Percentiles rank a stretch among this genome's conserved stretches.
Conservation (phyloP, 2,329 filamentous ascomycete species). For the Fusarium chaquense region DNA sequence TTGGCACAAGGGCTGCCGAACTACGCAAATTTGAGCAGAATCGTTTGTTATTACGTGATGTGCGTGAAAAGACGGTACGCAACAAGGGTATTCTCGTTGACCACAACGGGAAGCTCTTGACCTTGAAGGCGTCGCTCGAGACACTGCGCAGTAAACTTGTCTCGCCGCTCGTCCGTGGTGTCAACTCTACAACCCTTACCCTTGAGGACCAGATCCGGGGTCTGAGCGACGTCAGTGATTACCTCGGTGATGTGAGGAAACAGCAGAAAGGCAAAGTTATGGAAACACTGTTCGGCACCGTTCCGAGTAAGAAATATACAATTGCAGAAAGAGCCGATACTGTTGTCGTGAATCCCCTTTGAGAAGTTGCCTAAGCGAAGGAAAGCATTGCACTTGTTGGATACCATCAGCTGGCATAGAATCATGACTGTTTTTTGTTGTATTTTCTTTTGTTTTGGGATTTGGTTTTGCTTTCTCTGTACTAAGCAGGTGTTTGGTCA, state of each 20-base stretch:
- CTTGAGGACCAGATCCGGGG: constrained; percentile 89
- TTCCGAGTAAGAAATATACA: constrained; percentile 50
- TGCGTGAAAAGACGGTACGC: constrained; percentile 83
- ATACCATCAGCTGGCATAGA: not conserved
- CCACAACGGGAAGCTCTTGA: constrained; percentile 85
- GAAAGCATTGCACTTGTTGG: not conserved
- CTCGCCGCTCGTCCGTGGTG: constrained; percentile 80
- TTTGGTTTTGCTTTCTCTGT: not conserved
- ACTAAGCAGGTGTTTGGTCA: constrained; percentile 19
- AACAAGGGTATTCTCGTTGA: constrained; percentile 90
- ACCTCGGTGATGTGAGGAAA: constrained; percentile 80
- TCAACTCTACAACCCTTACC: constrained; percentile 75
- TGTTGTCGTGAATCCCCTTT: constrained; percentile 36
- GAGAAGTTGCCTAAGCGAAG: not conserved
- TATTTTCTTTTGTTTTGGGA: not conserved
- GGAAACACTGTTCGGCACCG: constrained; percentile 78
- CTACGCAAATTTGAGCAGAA: constrained; percentile 96
- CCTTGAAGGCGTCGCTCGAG: constrained; percentile 88
- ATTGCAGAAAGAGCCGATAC: constrained; percentile 50
- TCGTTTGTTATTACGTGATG: constrained; percentile 79
- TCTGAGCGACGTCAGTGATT: constrained; percentile 81
- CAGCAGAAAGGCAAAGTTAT: constrained; percentile 86
- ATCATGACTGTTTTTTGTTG: not conserved
- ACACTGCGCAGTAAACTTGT: constrained; percentile 85
- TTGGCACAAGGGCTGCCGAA: constrained; percentile 79